Percentiles rank a stretch among this genome's conserved stretches.
Conservation (phyloP, 139 green algal genomes). For the Micromonas pusilla region DNA sequence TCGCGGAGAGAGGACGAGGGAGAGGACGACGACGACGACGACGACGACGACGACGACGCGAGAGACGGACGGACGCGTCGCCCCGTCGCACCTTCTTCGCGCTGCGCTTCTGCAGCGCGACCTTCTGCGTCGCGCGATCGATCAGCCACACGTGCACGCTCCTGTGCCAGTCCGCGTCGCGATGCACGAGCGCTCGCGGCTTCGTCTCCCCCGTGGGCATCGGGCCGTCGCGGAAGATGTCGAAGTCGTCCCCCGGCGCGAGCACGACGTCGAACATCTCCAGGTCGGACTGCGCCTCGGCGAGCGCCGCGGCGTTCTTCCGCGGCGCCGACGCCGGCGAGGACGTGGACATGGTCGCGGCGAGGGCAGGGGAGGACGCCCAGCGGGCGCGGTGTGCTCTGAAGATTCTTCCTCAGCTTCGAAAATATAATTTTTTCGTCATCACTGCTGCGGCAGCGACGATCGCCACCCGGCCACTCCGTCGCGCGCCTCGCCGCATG, state of each 20-base stretch:
- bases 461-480: too few species aligned
- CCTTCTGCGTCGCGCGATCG: not conserved
- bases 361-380: too few species aligned
- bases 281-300: not conserved
- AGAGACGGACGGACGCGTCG: too few species aligned
- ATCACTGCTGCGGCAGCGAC: too few species aligned
- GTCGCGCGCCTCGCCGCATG: too few species aligned
- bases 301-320: not conserved
- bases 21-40: not conserved
- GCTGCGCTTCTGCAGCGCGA: not conserved
- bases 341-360: too few species aligned
- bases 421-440: too few species aligned
- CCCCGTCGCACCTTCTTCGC: too few species aligned
- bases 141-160: not conserved
- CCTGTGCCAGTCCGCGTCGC: not conserved
- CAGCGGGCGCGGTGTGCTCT: too few species aligned
- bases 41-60: not conserved
- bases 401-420: too few species aligned
- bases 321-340: too few species aligned
- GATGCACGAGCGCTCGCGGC: not conserved
- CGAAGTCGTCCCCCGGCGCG: not conserved
- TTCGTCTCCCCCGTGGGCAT: not conserved
- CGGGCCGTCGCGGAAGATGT: not conserved
- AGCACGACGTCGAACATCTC: constrained; percentile 8
- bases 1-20: not conserved